A percentile compares a stretch with the other conserved stretches of the same genome.
These are phyloP conservation scores for Penicillium malachiteum DNA, from an alignment of 495 filamentous ascomycete genomes.

Conservation along the genomic window DNA sequence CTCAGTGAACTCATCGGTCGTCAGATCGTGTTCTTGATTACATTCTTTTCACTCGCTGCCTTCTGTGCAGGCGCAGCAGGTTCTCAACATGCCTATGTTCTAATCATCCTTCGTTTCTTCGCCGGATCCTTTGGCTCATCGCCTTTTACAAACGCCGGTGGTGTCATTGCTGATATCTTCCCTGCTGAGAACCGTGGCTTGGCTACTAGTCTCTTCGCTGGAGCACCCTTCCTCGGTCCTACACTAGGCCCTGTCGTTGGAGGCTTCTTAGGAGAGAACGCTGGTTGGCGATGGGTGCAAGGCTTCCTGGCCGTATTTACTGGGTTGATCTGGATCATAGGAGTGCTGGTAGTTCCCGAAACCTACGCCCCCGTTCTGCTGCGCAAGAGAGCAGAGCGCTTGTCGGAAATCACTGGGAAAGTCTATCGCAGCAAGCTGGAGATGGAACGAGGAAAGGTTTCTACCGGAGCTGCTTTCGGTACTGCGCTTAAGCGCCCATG, in stretches of 20 bases:
- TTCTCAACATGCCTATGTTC: background rate
- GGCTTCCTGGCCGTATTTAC: constrained; percentile 15
- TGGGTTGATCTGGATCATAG: constrained; percentile 21
- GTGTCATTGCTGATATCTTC: constrained; percentile 11
- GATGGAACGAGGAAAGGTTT: constrained; percentile 35
- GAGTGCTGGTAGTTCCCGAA: constrained; percentile 49
- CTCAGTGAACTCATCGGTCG: constrained; percentile 7
- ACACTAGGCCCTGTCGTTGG: constrained; percentile 5
- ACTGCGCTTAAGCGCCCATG: constrained; percentile 33
- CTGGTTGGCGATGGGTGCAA: constrained; percentile 6
- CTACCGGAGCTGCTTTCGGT: constrained; percentile 35
- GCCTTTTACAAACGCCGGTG: constrained; percentile 3
- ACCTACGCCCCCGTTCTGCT: constrained; percentile 60
- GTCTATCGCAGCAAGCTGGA: constrained; percentile 7
- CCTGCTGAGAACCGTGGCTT: constrained; percentile 1
- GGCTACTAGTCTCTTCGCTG: constrained; percentile 4
- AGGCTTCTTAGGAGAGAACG: constrained; percentile 1
- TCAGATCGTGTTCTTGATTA: constrained; percentile 2
- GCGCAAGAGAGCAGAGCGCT: constrained; percentile 43
- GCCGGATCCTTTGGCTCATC: constrained; percentile 9
- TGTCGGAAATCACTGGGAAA: constrained; percentile 1
- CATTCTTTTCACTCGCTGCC: background rate
- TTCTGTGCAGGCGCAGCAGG: constrained; percentile 5
- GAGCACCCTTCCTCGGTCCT: constrained; percentile 7
- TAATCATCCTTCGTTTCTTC: constrained; percentile 7